These are phyloP conservation scores for Oidiodendron maius DNA, from an alignment of 495 filamentous ascomycete genomes.

Conservation along the genomic window DNA sequence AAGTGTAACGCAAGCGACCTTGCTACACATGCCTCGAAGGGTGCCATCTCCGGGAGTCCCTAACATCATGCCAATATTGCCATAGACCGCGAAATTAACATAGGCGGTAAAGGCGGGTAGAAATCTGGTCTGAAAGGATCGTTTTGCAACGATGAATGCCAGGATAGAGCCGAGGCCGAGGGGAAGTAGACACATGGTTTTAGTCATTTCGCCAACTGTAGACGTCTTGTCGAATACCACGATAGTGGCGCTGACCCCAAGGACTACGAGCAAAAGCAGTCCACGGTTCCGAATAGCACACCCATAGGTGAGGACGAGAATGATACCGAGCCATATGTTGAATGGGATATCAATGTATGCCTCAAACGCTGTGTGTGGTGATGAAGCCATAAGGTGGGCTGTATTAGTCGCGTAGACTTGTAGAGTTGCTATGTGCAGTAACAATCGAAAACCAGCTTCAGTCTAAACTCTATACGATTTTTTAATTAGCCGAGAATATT, in stretches of 20 bases:
- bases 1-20: too few species aligned
- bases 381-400: constrained; percentile 2
- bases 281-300: constrained; percentile 5
- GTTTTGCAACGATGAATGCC: constrained; percentile 4
- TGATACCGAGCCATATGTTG: constrained; percentile 9
- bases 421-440: too few species aligned
- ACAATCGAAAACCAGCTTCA: too few species aligned
- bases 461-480: too few species aligned
- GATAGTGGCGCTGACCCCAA: constrained; percentile 6
- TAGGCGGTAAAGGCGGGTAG: too few species aligned
- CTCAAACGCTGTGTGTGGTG: constrained; percentile 1
- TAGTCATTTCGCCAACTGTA: constrained; percentile 5
- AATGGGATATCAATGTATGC: constrained; percentile 8
- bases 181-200: constrained; percentile 9
- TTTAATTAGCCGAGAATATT: too few species aligned
- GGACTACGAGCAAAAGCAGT: constrained; percentile 6
- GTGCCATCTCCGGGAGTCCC: too few species aligned
- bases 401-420: too few species aligned
- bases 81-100: too few species aligned
- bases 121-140: too few species aligned
- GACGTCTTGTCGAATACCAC: constrained; percentile 11
- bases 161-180: constrained; percentile 13
- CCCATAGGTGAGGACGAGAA: constrained; percentile 7
- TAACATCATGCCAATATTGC: too few species aligned
- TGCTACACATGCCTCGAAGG: too few species aligned